These are phyloP conservation scores for Teratosphaeria zuluensis DNA, from an alignment of 2,329 filamentous ascomycete genomes.

Conservation along the genomic window DNA sequence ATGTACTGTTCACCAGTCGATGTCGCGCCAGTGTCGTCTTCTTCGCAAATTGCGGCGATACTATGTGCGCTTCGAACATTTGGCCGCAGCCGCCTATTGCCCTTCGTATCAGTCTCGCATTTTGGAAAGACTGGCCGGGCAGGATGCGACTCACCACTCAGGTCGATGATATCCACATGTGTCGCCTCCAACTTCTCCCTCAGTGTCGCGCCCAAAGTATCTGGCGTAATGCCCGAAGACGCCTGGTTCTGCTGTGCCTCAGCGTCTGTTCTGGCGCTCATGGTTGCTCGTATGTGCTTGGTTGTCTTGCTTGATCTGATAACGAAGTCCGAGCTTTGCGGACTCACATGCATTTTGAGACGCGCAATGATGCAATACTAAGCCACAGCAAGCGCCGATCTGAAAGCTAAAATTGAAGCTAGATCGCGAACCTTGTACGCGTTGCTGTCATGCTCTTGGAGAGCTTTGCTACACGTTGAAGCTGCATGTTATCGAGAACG, in stretches of 20 bases:
- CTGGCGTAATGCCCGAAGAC: constrained; percentile 56
- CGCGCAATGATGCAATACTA: background rate
- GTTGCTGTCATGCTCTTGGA: background rate
- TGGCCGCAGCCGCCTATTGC: constrained; percentile 57
- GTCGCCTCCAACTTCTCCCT: constrained; percentile 59
- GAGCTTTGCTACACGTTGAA: background rate
- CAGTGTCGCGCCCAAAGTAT: constrained; percentile 59
- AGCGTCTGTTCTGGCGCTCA: constrained; percentile 35
- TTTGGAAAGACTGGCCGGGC: background rate
- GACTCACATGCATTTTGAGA: background rate
- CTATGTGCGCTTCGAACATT: constrained; percentile 60
- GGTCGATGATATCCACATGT: constrained; percentile 81
- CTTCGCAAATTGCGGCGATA: constrained; percentile 43
- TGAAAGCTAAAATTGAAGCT: background rate
- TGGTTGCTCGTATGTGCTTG: constrained; percentile 12
- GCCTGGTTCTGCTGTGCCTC: constrained; percentile 42
- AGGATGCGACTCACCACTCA: constrained; percentile 59
- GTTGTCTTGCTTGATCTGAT: background rate
- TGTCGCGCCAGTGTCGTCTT: constrained; percentile 70
- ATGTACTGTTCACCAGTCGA: constrained; percentile 69
- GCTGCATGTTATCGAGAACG: constrained; percentile 23
- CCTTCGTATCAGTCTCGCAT: too few relatives aligned
- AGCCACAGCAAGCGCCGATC: background rate
- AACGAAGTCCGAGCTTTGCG: background rate
- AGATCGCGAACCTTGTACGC: background rate